Conservation (phyloP, 2,329 filamentous ascomycete species). For the Myriangium duriaei region DNA sequence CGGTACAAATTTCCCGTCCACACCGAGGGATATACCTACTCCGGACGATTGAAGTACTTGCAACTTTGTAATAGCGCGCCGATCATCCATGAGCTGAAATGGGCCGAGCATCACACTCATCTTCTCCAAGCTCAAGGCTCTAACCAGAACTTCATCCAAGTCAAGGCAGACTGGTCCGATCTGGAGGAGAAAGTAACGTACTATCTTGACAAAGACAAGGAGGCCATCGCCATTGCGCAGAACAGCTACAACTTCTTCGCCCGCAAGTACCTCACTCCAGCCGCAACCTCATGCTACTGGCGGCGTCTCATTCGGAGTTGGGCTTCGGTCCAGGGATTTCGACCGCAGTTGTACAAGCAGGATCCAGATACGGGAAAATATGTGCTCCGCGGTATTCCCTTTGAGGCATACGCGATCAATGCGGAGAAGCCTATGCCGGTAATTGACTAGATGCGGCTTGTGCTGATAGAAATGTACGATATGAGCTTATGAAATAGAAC, state of each 20-base stretch:
- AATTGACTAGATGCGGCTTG: too few relatives aligned
- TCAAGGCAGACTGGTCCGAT: slow-evolving; percentile 18
- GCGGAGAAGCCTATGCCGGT: neutral
- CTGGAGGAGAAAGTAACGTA: slow-evolving; percentile 17
- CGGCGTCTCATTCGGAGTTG: slow-evolving; percentile 19
- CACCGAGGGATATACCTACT: slow-evolving; percentile 20
- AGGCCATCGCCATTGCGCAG: slow-evolving; percentile 17
- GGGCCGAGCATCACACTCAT: slow-evolving; percentile 17
- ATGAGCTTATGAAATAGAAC: too few relatives aligned
- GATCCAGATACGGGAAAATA: neutral
- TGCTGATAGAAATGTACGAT: too few relatives aligned
- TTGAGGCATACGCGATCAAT: neutral
- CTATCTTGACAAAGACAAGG: slow-evolving; percentile 15
- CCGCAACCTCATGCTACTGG: slow-evolving; percentile 21
- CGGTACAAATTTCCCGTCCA: slow-evolving; percentile 18
- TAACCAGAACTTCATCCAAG: slow-evolving; percentile 19
- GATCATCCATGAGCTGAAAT: slow-evolving; percentile 18
- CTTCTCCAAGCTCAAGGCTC: slow-evolving; percentile 16
- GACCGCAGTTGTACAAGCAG: slow-evolving; percentile 14
- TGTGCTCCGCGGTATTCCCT: neutral
- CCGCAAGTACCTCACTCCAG: slow-evolving; percentile 17
- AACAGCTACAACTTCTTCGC: slow-evolving; percentile 17
- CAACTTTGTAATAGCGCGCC: slow-evolving; percentile 19
- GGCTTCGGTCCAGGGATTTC: slow-evolving; percentile 17
- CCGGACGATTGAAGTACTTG: slow-evolving; percentile 19